Conservation (phyloP, 257 asterid genomes). For the Ballota nigra region DNA sequence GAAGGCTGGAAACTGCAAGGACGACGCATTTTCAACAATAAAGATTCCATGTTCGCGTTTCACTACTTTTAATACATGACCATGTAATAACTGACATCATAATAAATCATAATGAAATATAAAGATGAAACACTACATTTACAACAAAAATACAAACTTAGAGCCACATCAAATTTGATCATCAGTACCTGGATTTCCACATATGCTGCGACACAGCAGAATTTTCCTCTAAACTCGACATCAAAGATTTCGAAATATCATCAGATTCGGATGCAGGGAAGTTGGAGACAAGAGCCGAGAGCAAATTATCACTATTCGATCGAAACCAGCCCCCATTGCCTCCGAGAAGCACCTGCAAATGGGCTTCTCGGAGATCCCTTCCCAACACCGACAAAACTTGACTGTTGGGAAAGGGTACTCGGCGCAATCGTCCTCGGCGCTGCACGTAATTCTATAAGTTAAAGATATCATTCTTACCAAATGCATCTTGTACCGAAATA, state of each 20-base stretch:
- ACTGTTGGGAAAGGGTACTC: slow-evolving; percentile 62
- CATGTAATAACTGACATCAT: too few species aligned
- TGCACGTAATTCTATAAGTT: slow-evolving; percentile 53
- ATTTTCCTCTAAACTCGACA: slow-evolving; percentile 58
- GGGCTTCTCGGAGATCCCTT: slow-evolving; percentile 86
- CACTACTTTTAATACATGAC: too few species aligned
- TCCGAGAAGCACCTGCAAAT: slow-evolving; percentile 76
- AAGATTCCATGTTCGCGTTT: too few species aligned
- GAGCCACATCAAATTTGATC: neutral
- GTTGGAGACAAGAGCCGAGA: slow-evolving; percentile 63
- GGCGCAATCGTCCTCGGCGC: slow-evolving; percentile 66
- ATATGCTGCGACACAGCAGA: slow-evolving; percentile 37
- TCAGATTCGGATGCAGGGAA: slow-evolving; percentile 63
- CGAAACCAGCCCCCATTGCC: slow-evolving; percentile 44
- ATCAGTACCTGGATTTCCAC: slow-evolving; percentile 71
- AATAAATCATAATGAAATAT: too few species aligned
- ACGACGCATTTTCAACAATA: neutral
- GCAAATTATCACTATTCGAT: slow-evolving; percentile 56
- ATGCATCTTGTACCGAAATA: neutral
- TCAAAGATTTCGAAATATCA: slow-evolving; percentile 65
- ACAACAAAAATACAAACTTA: neutral
- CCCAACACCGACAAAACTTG: slow-evolving; percentile 76
- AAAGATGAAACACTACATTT: too few species aligned
- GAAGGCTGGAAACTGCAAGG: slow-evolving; percentile 61
- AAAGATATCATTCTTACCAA: slow-evolving; percentile 31